These are phyloP conservation scores for Didymosphaeria variabile DNA, from an alignment of 2,329 filamentous ascomycete genomes.

Conservation along the genomic window DNA sequence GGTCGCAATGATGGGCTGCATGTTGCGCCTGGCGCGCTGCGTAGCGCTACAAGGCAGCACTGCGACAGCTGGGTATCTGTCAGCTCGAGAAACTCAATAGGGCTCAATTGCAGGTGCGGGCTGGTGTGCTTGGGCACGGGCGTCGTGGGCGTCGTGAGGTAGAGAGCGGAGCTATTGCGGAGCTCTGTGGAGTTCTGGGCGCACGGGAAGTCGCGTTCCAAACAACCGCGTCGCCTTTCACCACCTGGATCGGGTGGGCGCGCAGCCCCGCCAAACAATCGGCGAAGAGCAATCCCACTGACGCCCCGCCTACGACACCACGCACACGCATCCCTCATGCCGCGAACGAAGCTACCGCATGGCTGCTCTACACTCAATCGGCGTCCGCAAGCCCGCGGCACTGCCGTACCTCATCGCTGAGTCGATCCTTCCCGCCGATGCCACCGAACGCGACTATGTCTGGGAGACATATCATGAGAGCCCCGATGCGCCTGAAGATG, in stretches of 20 bases:
- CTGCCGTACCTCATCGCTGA: slow-evolving; percentile 85
- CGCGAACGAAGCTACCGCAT: slow-evolving; percentile 60
- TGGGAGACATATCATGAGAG: slow-evolving; percentile 73
- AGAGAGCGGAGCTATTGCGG: slow-evolving; percentile 26
- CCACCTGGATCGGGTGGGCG: slow-evolving; percentile 18
- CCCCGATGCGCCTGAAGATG: slow-evolving; percentile 71
- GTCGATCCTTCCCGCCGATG: slow-evolving; percentile 74
- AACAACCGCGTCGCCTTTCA: slow-evolving; percentile 33
- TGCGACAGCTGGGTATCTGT: neutral
- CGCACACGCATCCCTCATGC: slow-evolving; percentile 40
- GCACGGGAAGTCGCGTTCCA: slow-evolving; percentile 32
- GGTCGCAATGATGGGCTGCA: slow-evolving; percentile 74
- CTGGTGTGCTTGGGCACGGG: slow-evolving; percentile 1
- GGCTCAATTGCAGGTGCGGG: neutral
- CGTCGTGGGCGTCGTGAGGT: slow-evolving; percentile 11
- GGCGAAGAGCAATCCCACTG: neutral
- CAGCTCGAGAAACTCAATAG: neutral
- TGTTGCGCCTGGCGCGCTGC: slow-evolving; percentile 50
- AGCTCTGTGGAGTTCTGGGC: slow-evolving; percentile 20
- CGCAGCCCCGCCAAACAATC: slow-evolving; percentile 21
- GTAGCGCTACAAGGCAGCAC: neutral
- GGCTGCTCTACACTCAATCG: slow-evolving; percentile 90
- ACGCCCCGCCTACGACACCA: neutral
- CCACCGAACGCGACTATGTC: slow-evolving; percentile 71
- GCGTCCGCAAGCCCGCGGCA: slow-evolving; percentile 86